Conservation (phyloP, 169 alveolate species). For the Plasmodium billcollinsi region DNA sequence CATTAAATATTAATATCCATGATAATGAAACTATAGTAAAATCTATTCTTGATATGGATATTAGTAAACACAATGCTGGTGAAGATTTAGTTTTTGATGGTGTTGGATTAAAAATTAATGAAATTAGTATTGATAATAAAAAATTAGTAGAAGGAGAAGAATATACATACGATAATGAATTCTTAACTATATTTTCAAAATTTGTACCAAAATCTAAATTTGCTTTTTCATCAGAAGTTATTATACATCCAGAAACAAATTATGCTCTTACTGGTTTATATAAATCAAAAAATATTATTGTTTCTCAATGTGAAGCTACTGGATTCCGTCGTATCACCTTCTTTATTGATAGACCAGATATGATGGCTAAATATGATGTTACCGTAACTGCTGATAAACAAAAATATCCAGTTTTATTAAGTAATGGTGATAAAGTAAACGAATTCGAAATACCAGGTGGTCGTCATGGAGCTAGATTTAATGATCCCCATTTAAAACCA, state of each 20-base stretch:
- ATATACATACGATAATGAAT: constrained; percentile 83
- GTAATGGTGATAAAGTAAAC: constrained; percentile 89
- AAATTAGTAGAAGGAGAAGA: constrained; percentile 82
- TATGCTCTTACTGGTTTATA: constrained; percentile 89
- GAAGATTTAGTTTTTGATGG: constrained; percentile 91
- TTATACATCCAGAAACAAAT: constrained; percentile 88
- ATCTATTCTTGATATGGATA: constrained; percentile 81
- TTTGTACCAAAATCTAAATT: constrained; percentile 81
- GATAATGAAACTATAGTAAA: constrained; percentile 85
- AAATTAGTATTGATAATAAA: constrained; percentile 85
- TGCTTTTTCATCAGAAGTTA: constrained; percentile 84
- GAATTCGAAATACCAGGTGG: constrained; percentile 86
- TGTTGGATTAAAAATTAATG: constrained; percentile 87
- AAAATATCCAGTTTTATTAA: constrained; percentile 90
- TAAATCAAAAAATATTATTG: constrained; percentile 88
- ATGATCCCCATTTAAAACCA: constrained; percentile 94
- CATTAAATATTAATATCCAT: constrained; percentile 84
- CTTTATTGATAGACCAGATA: constrained; percentile 94
- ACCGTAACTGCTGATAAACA: constrained; percentile 90
- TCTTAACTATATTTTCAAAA: constrained; percentile 80
- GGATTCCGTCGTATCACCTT: constrained; percentile 93
- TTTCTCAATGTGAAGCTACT: constrained; percentile 95
- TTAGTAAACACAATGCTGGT: constrained; percentile 80
- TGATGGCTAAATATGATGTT: constrained; percentile 88
- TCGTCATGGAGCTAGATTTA: constrained; percentile 89